Conservation (phyloP, 192 early-diverging fungal genomes). For the Geranomyces variabilis region DNA sequence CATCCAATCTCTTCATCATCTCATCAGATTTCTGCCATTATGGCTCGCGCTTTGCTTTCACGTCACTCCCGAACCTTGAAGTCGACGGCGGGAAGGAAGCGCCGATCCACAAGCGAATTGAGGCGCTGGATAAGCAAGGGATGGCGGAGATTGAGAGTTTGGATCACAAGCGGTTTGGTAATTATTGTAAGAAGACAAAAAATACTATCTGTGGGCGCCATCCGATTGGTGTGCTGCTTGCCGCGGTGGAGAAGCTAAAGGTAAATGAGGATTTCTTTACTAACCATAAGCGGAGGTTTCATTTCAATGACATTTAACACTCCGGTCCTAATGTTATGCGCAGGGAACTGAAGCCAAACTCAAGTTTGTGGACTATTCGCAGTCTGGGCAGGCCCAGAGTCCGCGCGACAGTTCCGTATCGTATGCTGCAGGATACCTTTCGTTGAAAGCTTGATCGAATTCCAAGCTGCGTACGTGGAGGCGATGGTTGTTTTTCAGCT, state of each 20-base stretch:
- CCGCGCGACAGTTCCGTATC: slow-evolving; percentile 74
- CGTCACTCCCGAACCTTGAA: slow-evolving; percentile 18
- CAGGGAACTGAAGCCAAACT: slow-evolving; percentile 29
- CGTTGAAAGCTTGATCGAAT: background rate
- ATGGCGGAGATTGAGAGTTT: slow-evolving; percentile 76
- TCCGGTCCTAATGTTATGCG: background rate
- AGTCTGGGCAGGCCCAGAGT: slow-evolving; percentile 68
- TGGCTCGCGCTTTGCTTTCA: slow-evolving; percentile 87
- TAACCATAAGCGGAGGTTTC: background rate
- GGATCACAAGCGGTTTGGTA: slow-evolving; percentile 61
- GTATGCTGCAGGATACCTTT: slow-evolving; percentile 66
- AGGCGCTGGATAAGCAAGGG: slow-evolving; percentile 75
- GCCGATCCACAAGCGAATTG: slow-evolving; percentile 81
- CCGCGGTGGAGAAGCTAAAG: slow-evolving; percentile 53
- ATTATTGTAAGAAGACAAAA: slow-evolving; percentile 73
- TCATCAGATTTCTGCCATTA: slow-evolving; percentile 99
- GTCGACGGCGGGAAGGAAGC: background rate
- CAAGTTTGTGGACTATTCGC: slow-evolving; percentile 86
- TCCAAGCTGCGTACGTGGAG: too few relatives aligned
- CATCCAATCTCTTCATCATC: slow-evolving; percentile 83
- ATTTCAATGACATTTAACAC: background rate
- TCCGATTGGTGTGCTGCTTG: slow-evolving; percentile 83
- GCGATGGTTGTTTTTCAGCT: too few relatives aligned
- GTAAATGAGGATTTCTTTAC: slow-evolving; percentile 37
- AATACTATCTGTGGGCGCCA: slow-evolving; percentile 97